Conservation (phyloP, 1,284 basidiomycete species). For the Dichomitus squalens region DNA sequence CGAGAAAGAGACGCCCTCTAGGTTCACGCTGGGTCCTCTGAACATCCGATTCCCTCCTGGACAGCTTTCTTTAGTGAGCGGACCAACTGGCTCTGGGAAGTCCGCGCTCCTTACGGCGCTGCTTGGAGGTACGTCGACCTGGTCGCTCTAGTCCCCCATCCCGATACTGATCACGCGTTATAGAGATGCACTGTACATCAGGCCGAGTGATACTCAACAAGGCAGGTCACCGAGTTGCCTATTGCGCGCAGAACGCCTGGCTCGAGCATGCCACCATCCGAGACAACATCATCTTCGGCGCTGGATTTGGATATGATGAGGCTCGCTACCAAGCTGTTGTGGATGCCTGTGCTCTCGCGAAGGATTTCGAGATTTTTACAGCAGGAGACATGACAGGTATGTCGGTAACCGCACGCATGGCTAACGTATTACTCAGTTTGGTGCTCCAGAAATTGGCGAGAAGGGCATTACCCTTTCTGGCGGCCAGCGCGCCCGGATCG, state of each 20-base stretch:
- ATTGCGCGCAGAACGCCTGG: constrained; percentile 73
- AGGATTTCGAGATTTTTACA: constrained; percentile 76
- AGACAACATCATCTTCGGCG: constrained; percentile 84
- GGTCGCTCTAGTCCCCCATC: background rate
- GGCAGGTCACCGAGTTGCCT: constrained; percentile 57
- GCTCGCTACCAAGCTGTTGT: constrained; percentile 73
- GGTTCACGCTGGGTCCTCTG: constrained; percentile 60
- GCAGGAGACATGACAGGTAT: constrained; percentile 82
- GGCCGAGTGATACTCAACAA: constrained; percentile 70
- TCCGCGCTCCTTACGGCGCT: constrained; percentile 69
- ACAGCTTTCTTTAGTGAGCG: constrained; percentile 67
- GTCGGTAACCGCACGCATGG: constrained; percentile 5
- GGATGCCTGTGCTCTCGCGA: constrained; percentile 77
- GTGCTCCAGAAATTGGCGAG: constrained; percentile 63
- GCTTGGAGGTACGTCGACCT: constrained; percentile 53
- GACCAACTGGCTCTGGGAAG: constrained; percentile 82
- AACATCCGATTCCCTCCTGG: constrained; percentile 60
- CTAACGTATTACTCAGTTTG: background rate
- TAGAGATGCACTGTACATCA: constrained; percentile 70
- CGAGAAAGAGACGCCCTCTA: constrained; percentile 32
- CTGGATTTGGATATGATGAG: constrained; percentile 64
- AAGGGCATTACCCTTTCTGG: constrained; percentile 82
- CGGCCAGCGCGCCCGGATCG: constrained; percentile 81
- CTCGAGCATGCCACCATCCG: constrained; percentile 77
- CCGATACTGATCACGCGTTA: background rate